These are phyloP conservation scores for Acacia acuminata DNA, from an alignment of 306 rosid genomes.

Conservation along the genomic window DNA sequence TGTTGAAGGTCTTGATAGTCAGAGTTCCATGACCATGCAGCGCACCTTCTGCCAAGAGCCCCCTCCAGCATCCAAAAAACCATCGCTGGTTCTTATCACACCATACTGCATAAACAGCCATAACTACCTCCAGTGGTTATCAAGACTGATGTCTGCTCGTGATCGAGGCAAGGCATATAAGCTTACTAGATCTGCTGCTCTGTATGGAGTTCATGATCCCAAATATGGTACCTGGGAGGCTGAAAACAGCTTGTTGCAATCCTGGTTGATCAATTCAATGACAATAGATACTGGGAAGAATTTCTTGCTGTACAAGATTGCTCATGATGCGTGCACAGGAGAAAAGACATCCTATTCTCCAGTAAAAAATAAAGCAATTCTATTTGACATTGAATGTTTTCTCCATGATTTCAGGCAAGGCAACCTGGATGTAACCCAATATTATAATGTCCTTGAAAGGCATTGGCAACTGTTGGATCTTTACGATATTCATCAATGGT, in stretches of 20 bases:
- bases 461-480: not conserved
- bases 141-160: not conserved
- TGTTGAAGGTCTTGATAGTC: not conserved
- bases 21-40: not conserved
- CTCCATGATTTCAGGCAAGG: slow-evolving; percentile 3
- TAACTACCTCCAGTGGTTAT: not conserved
- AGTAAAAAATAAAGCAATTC: not conserved
- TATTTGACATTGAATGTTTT: not conserved
- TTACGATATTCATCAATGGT: not conserved
- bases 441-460: not conserved
- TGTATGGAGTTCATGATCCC: not conserved
- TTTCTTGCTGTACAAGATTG: not conserved
- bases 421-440: not conserved
- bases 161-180: not conserved
- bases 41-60: not conserved
- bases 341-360: not conserved
- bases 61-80: not conserved
- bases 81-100: not conserved
- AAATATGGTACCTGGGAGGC: not conserved
- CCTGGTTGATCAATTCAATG: not conserved
- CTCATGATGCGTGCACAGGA: not conserved
- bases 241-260: not conserved
- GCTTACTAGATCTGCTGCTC: not conserved
- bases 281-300: not conserved
- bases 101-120: not conserved